Base-by-base conservation (phyloP, 805 yeast species). In the Kodamaea leandrae region DNA sequence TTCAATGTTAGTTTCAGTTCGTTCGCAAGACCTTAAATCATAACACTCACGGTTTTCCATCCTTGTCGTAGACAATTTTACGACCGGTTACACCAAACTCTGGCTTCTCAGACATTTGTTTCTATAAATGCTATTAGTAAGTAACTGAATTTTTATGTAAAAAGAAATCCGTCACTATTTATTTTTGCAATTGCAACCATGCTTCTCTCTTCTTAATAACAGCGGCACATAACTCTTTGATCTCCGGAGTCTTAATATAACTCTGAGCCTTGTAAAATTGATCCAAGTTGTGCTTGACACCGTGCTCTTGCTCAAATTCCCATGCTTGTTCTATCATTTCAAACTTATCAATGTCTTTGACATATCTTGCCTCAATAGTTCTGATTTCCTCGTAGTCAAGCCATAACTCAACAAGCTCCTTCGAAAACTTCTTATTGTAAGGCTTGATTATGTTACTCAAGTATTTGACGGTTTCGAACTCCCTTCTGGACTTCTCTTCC, bases 291-390 rank as follows among this genome's bases (percentile, higher is more conserved):
- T 76, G 76, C 38, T 61, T 62, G 32, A 80, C 76, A 8, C 80
- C 74, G 51, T 71, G 76, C 48, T 70, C 68, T 51, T 79, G 82
- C 66, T 88, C 96, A 58, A 90, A 91, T 61, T 89, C 86, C 74
- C 80, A 80, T 28, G 90, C 83, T 66, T 86, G 87, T 50, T 84
- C 75, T 49, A 86, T 70, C 77, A 89, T 77, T 64, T 89, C 97
- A 57, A 78, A 85, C 70, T 91, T 91, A 63, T 91, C 98, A 46
- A 93, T 80, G 62, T 91, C 97, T 66, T 91, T 91, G 48, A 91
- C 96, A 51, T 87, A 86, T 41, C 82, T 72, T 9, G 97, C 96
- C 61, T 91, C 98, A 18, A 78, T 60, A 32, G 83, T 78, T 50
- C 87, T 72, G 51, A 86, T 83, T 55, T 83, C 80, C 66, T 91